Conservation (phyloP, 495 filamentous ascomycete species). For the Hypoxylon lienhwacheense region DNA sequence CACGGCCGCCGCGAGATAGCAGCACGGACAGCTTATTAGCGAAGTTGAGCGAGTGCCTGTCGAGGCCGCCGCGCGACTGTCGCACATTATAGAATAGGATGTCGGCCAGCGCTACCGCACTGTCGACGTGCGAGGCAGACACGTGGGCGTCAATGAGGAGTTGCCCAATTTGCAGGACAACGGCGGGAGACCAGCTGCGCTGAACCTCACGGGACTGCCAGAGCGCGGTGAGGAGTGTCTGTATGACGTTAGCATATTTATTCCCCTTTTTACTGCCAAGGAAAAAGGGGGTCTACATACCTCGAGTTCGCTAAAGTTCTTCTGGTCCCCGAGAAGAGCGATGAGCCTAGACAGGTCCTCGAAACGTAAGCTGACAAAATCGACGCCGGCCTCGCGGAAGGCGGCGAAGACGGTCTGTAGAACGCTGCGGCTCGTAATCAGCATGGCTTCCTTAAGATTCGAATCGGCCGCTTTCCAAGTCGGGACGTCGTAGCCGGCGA, state of each 20-base stretch:
- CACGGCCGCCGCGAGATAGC: conserved; percentile 52
- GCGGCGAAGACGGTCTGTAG: conserved; percentile 51
- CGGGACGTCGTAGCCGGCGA: conserved; percentile 51
- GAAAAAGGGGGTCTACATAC: conserved; percentile 37
- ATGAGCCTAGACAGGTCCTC: conserved; percentile 58
- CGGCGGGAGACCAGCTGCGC: conserved; percentile 56
- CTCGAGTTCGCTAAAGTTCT: conserved; percentile 63
- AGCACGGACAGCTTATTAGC: conserved; percentile 58
- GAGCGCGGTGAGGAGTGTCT: conserved; percentile 58
- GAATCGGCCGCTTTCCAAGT: conserved; percentile 45
- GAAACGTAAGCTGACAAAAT: conserved; percentile 56
- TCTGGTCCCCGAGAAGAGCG: conserved; percentile 59
- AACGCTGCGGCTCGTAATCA: conserved; percentile 56
- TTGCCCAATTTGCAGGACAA: conserved; percentile 60
- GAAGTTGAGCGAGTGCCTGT: conserved; percentile 58
- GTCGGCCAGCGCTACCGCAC: conserved; percentile 58
- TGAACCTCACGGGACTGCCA: conserved; percentile 65
- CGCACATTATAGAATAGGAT: conserved; percentile 67
- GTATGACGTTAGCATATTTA: conserved; percentile 1
- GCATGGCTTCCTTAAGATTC: conserved; percentile 51
- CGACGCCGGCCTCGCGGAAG: conserved; percentile 45
- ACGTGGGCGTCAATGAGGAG: conserved; percentile 61
- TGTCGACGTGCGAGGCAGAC: conserved; percentile 45
- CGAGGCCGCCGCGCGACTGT: conserved; percentile 57
- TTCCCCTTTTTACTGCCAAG: too few species aligned